phyloP scores from a whole-genome alignment of 441 rosid species.

The Syzygium syzygioides region DNA sequence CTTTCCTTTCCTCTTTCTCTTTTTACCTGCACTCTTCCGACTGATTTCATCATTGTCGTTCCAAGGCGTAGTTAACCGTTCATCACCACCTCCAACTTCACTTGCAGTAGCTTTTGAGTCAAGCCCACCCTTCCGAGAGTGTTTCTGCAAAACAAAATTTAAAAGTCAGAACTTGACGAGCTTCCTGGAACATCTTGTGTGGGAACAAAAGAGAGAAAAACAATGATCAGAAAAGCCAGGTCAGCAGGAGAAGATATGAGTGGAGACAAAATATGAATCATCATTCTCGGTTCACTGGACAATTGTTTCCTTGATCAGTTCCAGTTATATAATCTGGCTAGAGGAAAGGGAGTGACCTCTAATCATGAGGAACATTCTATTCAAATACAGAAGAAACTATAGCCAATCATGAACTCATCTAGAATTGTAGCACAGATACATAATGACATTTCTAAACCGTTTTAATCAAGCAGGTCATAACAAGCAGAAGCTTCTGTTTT shows the following conservation, averaged over 20 bases:
- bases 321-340: neutral
- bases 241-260: neutral
- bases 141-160: conserved; percentile 12
- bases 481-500: neutral
- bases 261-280: neutral
- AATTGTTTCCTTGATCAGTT: neutral
- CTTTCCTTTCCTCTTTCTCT: conserved; percentile 62
- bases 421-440: neutral
- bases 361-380: neutral
- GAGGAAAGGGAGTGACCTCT: neutral
- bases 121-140: conserved; percentile 9
- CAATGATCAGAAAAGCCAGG: neutral
- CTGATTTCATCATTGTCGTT: conserved; percentile 12
- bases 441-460: neutral
- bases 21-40: conserved; percentile 18
- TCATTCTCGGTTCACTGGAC: neutral
- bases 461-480: neutral
- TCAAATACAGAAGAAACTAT: neutral
- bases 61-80: conserved; percentile 2
- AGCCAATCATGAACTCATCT: neutral
- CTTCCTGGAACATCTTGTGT: neutral
- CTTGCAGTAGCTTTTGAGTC: conserved; percentile 11
- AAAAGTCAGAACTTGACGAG: neutral
- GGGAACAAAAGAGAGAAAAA: neutral
- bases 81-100: conserved; percentile 21